Base-by-base conservation (phyloP, 352 stramenopile species). In the Pythium rishiriense region DNA sequence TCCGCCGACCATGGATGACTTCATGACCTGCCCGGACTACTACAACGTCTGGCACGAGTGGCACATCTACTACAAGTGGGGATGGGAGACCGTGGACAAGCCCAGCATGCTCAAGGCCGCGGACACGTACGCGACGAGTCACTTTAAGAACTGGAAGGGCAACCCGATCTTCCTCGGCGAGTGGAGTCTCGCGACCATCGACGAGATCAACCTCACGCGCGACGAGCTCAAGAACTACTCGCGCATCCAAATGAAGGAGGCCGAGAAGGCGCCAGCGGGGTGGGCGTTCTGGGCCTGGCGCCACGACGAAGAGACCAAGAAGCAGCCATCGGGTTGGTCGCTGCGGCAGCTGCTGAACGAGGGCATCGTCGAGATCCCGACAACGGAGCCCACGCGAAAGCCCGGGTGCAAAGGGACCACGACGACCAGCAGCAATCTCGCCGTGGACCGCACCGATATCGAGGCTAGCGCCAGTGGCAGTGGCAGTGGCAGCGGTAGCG, bases 21-120 rank as follows among this genome's bases (percentile, higher is more conserved):
- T 79, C 21, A 76, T 79, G 53, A 28, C 48, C 1, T 73, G 70
- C 2, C 60, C 66, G 2, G 58, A 74, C 8, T 83, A 74, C 60
- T 64, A 58, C 46, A 87, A 88, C 43, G 72, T 88, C 11, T 90
- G 81, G 78, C 67, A 78, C 62, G 79, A 88, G 28, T 73, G 74
- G 29, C 81, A 88, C 54, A 51, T 73, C 14, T 88, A 87, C 64
- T 87, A 87, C 60, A 72, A 82, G 29, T 81, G 69, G 66, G 79
- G 72, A 1, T 83, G 74, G 26, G 67, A 70, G 2, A 72, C 31
- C 31, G 31, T 35, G 31, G 31, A 35, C 31, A 35, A 51, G 17
- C 53, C 21, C 6, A 15, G 29, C 11, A 29, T 68, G 8, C 26
- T 82, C 0, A 46, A 74, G 0, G 29, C 62, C 1, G 64, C 64